Conservation (phyloP, 495 filamentous ascomycete genomes). For the Penicillium arizonense region DNA sequence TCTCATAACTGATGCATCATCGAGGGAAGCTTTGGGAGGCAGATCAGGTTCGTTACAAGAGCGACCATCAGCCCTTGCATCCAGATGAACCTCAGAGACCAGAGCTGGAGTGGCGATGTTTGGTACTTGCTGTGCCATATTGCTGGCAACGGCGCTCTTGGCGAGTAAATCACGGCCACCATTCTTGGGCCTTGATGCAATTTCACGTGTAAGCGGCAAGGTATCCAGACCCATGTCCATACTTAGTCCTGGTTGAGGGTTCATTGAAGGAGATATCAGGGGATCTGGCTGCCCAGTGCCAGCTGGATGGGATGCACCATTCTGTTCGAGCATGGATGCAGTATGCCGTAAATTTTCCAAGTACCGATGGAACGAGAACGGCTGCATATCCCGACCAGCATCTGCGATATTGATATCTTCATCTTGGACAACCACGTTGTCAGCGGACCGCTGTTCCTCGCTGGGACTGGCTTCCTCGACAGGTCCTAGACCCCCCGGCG, state of each 20-base stretch:
- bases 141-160: conserved; percentile 7
- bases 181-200: conserved; percentile 29
- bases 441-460: conserved; percentile 30
- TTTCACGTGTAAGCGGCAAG: conserved; percentile 30
- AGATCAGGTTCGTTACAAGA: neutral
- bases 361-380: conserved; percentile 35
- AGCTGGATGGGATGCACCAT: neutral
- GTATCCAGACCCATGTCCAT: neutral
- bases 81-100: conserved; percentile 40
- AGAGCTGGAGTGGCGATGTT: conserved; percentile 37
- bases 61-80: conserved; percentile 31
- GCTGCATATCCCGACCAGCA: conserved; percentile 22
- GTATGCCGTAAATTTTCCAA: conserved; percentile 28
- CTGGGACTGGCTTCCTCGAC: conserved; percentile 43
- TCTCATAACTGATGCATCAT: neutral
- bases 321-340: conserved; percentile 16
- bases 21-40: neutral
- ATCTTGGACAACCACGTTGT: conserved; percentile 37
- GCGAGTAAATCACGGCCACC: conserved; percentile 31
- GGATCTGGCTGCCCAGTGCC: conserved; percentile 10
- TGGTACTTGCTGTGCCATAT: conserved; percentile 6
- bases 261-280: conserved; percentile 7
- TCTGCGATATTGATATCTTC: conserved; percentile 32
- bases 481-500: conserved; percentile 32
- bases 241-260: neutral